These are phyloP conservation scores for Boletus patriciae DNA, from an alignment of 768 basidiomycete genomes.

Conservation along the genomic window DNA sequence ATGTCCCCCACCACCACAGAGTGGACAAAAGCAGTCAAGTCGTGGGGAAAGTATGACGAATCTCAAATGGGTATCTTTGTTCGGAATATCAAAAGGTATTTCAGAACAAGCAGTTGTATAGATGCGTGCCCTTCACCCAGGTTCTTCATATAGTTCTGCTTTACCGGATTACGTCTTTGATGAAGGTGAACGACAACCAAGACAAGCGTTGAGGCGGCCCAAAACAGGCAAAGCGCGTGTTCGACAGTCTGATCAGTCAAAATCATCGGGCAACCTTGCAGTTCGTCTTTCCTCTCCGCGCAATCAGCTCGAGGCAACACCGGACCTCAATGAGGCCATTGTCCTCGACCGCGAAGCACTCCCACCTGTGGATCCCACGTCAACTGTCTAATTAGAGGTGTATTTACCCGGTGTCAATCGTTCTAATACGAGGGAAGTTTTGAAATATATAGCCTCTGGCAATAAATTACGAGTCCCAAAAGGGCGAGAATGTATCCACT, in stretches of 20 bases:
- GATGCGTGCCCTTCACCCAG: conserved; percentile 22
- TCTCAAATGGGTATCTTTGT: conserved; percentile 92
- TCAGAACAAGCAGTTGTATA: conserved; percentile 11
- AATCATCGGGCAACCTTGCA: too few species aligned
- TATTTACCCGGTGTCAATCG: too few species aligned
- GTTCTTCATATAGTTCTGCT: conserved; percentile 48
- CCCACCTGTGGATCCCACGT: too few species aligned
- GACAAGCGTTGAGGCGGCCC: conserved; percentile 68
- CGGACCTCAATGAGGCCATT: too few species aligned
- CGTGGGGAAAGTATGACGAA: conserved; percentile 95
- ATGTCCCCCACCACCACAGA: conserved; percentile 97
- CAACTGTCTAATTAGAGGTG: too few species aligned
- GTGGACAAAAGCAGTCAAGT: conserved; percentile 89
- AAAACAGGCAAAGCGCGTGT: conserved; percentile 58
- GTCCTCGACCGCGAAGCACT: too few species aligned
- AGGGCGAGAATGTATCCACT: too few species aligned
- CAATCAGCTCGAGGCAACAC: too few species aligned
- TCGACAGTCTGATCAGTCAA: not conserved
- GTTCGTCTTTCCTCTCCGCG: too few species aligned
- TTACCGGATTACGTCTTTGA: conserved; percentile 85
- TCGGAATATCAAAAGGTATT: conserved; percentile 87
- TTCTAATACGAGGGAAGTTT: too few species aligned
- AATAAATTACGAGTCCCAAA: too few species aligned
- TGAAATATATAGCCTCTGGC: too few species aligned
- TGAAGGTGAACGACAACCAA: conserved; percentile 73